phyloP scores from a whole-genome alignment of 2,329 filamentous ascomycete genomes.

The Elsinoe ampelina region DNA sequence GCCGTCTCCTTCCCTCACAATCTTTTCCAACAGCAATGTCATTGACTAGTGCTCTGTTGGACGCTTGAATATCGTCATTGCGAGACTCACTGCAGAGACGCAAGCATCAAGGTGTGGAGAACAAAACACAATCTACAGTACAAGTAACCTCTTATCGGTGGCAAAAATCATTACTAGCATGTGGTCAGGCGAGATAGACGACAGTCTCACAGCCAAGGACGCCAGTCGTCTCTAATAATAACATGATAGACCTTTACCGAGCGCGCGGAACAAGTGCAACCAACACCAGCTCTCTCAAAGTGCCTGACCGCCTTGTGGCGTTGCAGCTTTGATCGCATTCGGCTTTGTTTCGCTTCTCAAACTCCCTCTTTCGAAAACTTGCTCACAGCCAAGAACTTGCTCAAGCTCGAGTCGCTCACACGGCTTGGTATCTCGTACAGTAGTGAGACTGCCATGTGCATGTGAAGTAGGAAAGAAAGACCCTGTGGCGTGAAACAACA shows the following conservation, averaged over 20 bases:
- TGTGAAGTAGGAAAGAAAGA: neutral
- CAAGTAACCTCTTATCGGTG: no score
- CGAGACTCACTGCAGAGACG: no score
- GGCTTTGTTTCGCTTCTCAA: neutral
- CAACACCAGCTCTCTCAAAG: neutral
- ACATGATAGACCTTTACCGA: neutral
- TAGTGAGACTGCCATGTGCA: neutral
- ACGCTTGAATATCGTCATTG: no score
- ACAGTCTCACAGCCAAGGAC: no score
- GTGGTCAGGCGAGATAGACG: no score
- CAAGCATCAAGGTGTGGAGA: no score
- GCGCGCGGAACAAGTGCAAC: neutral
- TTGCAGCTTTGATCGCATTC: neutral
- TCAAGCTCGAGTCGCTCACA: neutral
- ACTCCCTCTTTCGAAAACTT: slow-evolving; percentile 3
- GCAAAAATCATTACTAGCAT: no score
- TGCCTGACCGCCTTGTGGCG: neutral
- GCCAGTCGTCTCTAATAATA: no score
- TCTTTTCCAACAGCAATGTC: no score
- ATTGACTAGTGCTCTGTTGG: no score
- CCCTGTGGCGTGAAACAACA: neutral
- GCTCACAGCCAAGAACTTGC: slow-evolving; percentile 12
- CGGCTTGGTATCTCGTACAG: neutral
- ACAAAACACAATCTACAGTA: no score
- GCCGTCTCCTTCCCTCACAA: no score